phyloP scores from a whole-genome alignment of 441 rosid genomes.

The Geranium incanum region DNA sequence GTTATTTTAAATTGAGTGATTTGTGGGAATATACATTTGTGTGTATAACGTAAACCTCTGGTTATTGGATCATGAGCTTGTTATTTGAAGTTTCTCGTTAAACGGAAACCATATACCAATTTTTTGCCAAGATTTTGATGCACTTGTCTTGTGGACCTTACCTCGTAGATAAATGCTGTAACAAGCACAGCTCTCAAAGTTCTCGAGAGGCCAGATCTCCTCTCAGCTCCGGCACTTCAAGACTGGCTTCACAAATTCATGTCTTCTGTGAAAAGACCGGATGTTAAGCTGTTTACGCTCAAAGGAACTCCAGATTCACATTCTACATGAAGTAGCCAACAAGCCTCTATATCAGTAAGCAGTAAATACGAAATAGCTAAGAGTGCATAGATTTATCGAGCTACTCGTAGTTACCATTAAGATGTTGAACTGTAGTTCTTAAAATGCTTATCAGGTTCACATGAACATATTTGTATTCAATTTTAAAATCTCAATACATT shows the following conservation, averaged over 20 bases:
- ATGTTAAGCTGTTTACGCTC: constrained; percentile 13
- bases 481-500: too few species aligned
- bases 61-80: not conserved
- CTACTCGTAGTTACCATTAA: not conserved
- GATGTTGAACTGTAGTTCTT: not conserved
- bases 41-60: not conserved
- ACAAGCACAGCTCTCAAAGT: constrained; percentile 22
- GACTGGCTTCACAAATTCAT: constrained; percentile 21
- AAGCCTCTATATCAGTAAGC: constrained; percentile 6
- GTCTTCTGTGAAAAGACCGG: constrained; percentile 16
- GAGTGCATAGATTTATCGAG: not conserved
- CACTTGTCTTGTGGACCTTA: not conserved
- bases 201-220: constrained; percentile 24
- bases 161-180: constrained; percentile 25
- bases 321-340: constrained; percentile 8
- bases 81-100: not conserved
- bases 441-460: not conserved
- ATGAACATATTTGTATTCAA: not conserved
- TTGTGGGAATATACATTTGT: not conserved
- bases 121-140: not conserved
- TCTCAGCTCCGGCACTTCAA: constrained; percentile 21
- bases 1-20: not conserved
- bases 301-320: constrained; percentile 13
- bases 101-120: not conserved
- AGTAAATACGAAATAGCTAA: not conserved